phyloP scores from a whole-genome alignment of 108 stramenopile genomes.

The Parietichytrium sp. region DNA sequence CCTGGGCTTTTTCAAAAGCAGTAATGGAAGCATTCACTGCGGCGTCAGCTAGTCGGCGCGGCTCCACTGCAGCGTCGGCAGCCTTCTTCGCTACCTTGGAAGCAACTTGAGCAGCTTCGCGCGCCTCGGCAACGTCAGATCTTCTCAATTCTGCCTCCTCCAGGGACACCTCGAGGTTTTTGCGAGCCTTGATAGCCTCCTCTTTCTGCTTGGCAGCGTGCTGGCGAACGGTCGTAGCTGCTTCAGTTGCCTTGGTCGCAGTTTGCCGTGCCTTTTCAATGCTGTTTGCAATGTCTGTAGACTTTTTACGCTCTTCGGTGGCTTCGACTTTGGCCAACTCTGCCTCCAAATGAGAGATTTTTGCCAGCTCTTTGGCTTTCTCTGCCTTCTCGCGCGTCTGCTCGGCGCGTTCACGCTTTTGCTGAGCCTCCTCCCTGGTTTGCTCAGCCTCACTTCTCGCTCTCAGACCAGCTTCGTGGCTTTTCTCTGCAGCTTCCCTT shows the following conservation, averaged over 20 bases:
- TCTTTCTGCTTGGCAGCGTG: too few relatives aligned
- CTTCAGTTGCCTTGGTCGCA: too few relatives aligned
- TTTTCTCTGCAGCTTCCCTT: background rate
- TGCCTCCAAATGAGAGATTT: background rate
- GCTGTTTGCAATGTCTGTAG: too few relatives aligned
- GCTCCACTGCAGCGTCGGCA: background rate
- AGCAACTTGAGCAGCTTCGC: background rate
- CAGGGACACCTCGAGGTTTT: background rate
- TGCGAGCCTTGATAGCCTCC: background rate
- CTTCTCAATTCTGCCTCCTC: background rate
- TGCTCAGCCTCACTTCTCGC: background rate
- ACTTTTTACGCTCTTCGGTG: constrained; percentile 36
- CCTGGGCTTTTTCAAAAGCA: background rate
- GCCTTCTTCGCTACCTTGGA: background rate
- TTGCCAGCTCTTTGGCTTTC: background rate
- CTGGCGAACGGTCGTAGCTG: too few relatives aligned
- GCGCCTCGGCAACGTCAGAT: background rate
- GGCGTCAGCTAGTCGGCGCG: background rate
- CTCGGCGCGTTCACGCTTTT: background rate
- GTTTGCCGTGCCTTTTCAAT: too few relatives aligned
- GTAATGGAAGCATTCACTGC: background rate
- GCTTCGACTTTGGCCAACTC: constrained; percentile 3
- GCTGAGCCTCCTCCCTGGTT: background rate
- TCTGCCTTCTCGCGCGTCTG: background rate
- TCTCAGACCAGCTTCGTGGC: background rate